Base-by-base conservation (phyloP, 352 stramenopile genomes). In the Pythium folliculosum region DNA sequence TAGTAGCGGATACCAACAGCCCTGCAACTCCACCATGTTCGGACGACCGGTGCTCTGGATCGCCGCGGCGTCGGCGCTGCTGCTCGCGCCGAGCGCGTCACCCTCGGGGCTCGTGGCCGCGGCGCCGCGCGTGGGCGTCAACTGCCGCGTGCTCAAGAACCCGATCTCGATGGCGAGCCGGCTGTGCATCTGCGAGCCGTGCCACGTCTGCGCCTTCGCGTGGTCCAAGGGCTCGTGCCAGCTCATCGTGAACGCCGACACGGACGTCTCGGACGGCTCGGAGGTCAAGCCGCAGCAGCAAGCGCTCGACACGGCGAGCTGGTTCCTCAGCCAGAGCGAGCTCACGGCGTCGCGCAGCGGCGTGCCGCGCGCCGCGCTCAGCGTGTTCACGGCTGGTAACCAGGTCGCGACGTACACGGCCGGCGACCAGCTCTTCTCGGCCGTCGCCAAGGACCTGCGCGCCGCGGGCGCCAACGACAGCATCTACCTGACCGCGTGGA, bases 261-360 rank as follows among this genome's bases (percentile, higher is more conserved):
- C 45, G 9, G 53, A 56, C 44, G 37, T 66, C 40, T 67, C 63
- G 17, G 61, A 83, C 59, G 73, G 65, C 51, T 72, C 69, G 7
- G 56, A 73, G 19, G 40, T 76, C 37, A 22, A 60, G 44, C 45
- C 60, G 6, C 54, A 69, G 14, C 82, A 90, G 58, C 81, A 80
- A 4, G 17, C 57, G 14, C 43, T 60, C 4, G 50, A 48, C 10
- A 22, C 60, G 23, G 19, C 38, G 37, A 30, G 22, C 6, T 93
- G 85, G 85, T 93, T 93, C 63, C 72, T 93, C 8, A 88, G 72
- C 0, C 72, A 81, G 13, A 68, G 75, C 5, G 85, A 91, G 64
- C 80, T 93, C 69, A 71, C 70, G 23, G 70, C 49, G 0, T 79
- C 82, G 10, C 80, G 85, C n/a, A 71, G 74, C 13, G 85, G 81